Base-by-base conservation (phyloP, 192 early-diverging fungal genomes). In the Coemansia sp. region DNA sequence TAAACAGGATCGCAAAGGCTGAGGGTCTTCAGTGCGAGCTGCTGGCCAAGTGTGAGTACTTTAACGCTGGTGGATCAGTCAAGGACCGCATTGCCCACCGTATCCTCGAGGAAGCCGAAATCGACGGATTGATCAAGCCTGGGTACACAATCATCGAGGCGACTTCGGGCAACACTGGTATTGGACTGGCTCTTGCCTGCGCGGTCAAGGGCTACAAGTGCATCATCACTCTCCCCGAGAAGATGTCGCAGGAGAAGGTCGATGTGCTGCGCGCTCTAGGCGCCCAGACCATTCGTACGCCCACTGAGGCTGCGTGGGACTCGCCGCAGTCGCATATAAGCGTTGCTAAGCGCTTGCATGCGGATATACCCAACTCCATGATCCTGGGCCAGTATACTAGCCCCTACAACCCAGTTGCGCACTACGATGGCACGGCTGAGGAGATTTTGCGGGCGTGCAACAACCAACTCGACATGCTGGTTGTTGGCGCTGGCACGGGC, bases 191-290 rank as follows among this genome's bases (percentile, higher is more conserved):
- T 51, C 84, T 99, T 39, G 89, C 96, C 63, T 94, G 93, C 48
- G 96, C 98, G n/a, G 94, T 99, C 57, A 99, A 97, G 86, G 98
- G 98, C 34, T 99, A 99, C 86, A 88, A 92, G 67, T 90, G 92
- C 72, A 96, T 99, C 74, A 99, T 99, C 68, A 99, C 98, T 12
- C 86, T 99, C 27, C 98, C 98, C 27, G 98, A 99, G 82, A 99
- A 99, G 80, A 99, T 99, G 98, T 94, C 91, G 59, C 92, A 98
- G 84, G 98, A 99, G 82, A 99, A 99, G 88, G 97, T 98, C 19
- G 98, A 98, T 77, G 93, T 99, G 5, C 86, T 99, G 68, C 98
- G 98, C 71, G 96, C 94, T 9, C 85, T 99, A 23, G 97, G 96
- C 32, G 96, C 98, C 29, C 96, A 99, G 76, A 98, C 97, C 74